Conservation (phyloP, 2,329 filamentous ascomycete species). For the Corniculantispora saksenae region DNA sequence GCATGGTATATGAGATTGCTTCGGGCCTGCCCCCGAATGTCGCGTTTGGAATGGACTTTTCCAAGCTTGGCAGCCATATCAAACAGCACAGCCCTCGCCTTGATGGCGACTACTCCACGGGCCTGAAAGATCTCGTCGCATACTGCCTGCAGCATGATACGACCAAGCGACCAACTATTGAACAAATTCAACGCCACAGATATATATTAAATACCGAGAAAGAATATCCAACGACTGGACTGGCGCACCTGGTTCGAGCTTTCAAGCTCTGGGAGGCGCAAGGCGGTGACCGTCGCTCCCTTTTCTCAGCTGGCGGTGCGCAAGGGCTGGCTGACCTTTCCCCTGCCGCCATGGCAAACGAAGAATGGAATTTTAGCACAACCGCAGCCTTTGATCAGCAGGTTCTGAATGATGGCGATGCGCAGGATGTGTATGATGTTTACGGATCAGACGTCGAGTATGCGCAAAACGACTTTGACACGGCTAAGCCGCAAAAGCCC, state of each 20-base stretch:
- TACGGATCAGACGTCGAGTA: conserved; percentile 62
- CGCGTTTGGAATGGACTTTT: conserved; percentile 48
- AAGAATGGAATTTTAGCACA: conserved; percentile 70
- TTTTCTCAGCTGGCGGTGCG: conserved; percentile 62
- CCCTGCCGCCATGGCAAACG: conserved; percentile 49
- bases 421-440: conserved; percentile 61
- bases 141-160: conserved; percentile 73
- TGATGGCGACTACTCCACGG: conserved; percentile 70
- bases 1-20: conserved; percentile 78
- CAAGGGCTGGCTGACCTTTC: conserved; percentile 50
- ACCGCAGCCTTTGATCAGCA: conserved; percentile 64
- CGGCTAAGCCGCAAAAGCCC: conserved; percentile 53
- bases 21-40: conserved; percentile 75
- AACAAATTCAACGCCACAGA: conserved; percentile 67
- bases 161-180: conserved; percentile 66
- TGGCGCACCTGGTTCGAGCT: conserved; percentile 67
- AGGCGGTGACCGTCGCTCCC: conserved; percentile 68
- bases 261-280: conserved; percentile 76
- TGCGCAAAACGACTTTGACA: conserved; percentile 43
- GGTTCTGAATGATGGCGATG: conserved; percentile 53
- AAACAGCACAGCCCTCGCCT: conserved; percentile 66
- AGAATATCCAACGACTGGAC: conserved; percentile 62
- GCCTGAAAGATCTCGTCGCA: conserved; percentile 68
- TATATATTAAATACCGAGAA: conserved; percentile 66
- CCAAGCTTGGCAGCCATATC: conserved; percentile 57